Base-by-base conservation (phyloP, 83 land plant species). In the Thuja plicata region DNA sequence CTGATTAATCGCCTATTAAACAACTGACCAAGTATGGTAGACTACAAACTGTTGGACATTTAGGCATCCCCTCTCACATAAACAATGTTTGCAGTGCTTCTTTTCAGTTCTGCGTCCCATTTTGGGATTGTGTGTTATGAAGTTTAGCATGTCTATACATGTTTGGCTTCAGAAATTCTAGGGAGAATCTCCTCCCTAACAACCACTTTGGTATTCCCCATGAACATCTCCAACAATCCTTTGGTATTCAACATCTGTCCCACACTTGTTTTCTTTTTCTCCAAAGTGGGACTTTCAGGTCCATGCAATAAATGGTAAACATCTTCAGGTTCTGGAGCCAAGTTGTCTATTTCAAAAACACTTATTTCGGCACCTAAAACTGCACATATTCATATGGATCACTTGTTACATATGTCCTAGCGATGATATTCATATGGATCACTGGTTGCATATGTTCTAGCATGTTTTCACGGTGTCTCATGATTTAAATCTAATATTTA, bases 291-390 rank as follows among this genome's bases (percentile, higher is more conserved):
- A 34, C 94, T 94, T 6, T 88, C 84, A 34, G 94, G 90, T 3
- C 88, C 88, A 40, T 91, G 90, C 15, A 77, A 52, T 54, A 90
- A 93, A 27, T 92, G 92, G 88, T 95, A 94, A 57, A 94, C 82
- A 84, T 92, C 91, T 88, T 95, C 96, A 70, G 95, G 91, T 88
- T 95, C 94, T 48, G 90, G 85, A 8, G 50, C 86, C 13, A 76
- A 54, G 90, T 91, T 94, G 85, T 87, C 96, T 93, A 11, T 92
- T 93, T 3, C 90, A 91, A 40, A 92, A 57, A n/a, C 97, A 90
- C 85, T 97, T 97, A 93, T 84, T 93, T 97, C 95, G 34, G 95
- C 93, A 92, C 94, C 98, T 30, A 97, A 86, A 27, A 94, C 98
- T 11, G 96, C 98, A 92, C 89, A 94, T 8, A 8, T 46, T 46